These are phyloP conservation scores for Allomyces macrogynus DNA, from an alignment of 192 early-diverging fungal genomes.

Conservation along the genomic window DNA sequence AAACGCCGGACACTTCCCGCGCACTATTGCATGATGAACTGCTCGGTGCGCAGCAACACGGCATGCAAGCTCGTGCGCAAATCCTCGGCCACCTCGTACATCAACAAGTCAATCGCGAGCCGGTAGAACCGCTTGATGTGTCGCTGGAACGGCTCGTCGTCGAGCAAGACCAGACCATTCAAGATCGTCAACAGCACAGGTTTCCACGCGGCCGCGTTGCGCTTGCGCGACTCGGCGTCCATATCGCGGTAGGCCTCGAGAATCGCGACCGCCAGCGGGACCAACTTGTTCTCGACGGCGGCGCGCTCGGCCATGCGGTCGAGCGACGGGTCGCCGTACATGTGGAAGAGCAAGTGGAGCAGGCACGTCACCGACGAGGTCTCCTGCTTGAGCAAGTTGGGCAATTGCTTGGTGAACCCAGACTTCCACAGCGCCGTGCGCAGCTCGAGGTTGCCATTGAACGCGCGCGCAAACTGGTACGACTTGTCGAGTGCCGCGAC, in stretches of 20 bases:
- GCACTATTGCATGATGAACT: background rate
- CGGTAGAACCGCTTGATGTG: conserved; percentile 41
- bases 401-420: conserved; percentile 76
- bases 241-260: conserved; percentile 37
- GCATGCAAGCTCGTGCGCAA: background rate
- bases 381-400: conserved; percentile 82
- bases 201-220: conserved; percentile 52
- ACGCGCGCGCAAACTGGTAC: conserved; percentile 58
- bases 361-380: conserved; percentile 46
- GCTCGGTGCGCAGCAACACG: background rate
- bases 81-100: conserved; percentile 20
- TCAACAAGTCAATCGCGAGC: conserved; percentile 37
- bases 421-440: conserved; percentile 55
- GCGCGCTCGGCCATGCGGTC: conserved; percentile 24
- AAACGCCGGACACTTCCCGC: no score
- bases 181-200: conserved; percentile 53
- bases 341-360: conserved; percentile 52
- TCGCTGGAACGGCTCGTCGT: conserved; percentile 40
- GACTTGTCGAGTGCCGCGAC: conserved; percentile 60
- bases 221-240: conserved; percentile 45
- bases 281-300: conserved; percentile 44
- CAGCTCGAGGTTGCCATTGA: conserved; percentile 56
- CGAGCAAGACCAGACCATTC: conserved; percentile 39
- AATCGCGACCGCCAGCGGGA: conserved; percentile 30
- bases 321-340: conserved; percentile 31